These are phyloP conservation scores for Xylariaceae sp. DNA, from an alignment of 2,329 filamentous ascomycete genomes.

Conservation along the genomic window DNA sequence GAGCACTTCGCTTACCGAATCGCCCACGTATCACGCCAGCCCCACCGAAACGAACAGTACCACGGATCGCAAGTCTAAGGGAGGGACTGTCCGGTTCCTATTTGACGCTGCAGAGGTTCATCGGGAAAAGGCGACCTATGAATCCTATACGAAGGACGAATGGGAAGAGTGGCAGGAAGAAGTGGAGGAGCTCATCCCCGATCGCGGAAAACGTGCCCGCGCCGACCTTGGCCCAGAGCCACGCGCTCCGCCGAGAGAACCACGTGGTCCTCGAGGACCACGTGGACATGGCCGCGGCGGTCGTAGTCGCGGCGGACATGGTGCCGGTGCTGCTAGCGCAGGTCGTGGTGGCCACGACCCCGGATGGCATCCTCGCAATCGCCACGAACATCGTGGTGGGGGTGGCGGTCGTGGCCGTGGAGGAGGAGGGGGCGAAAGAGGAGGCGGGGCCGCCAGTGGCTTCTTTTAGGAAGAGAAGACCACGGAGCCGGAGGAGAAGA, in stretches of 20 bases:
- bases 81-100: conserved; percentile 80
- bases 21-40: conserved; percentile 36
- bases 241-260: conserved; percentile 24
- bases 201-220: conserved; percentile 23
- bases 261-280: conserved; percentile 20
- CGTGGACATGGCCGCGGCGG: conserved; percentile 26
- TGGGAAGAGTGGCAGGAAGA: conserved; percentile 75
- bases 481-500: too few species aligned
- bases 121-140: conserved; percentile 63
- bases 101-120: conserved; percentile 72
- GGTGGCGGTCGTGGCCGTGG: conserved; percentile 16
- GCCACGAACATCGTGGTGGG: conserved; percentile 26
- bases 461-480: conserved; percentile 17
- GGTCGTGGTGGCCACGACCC: conserved; percentile 26
- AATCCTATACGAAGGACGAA: conserved; percentile 64
- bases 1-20: conserved; percentile 33
- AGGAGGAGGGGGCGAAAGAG: conserved; percentile 14
- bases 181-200: conserved; percentile 57
- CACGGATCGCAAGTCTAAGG: conserved; percentile 33
- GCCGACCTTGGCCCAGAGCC: conserved; percentile 25
- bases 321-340: too few species aligned
- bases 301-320: conserved; percentile 11
- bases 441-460: conserved; percentile 20
- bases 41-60: conserved; percentile 30
- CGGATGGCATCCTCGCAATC: conserved; percentile 26